Evolutionary conservation across 2,329 filamentous ascomycete genomes (phyloP), one percentile per base, ranked within the genome.

Genomic region (Scorias spongiosa): DNA sequence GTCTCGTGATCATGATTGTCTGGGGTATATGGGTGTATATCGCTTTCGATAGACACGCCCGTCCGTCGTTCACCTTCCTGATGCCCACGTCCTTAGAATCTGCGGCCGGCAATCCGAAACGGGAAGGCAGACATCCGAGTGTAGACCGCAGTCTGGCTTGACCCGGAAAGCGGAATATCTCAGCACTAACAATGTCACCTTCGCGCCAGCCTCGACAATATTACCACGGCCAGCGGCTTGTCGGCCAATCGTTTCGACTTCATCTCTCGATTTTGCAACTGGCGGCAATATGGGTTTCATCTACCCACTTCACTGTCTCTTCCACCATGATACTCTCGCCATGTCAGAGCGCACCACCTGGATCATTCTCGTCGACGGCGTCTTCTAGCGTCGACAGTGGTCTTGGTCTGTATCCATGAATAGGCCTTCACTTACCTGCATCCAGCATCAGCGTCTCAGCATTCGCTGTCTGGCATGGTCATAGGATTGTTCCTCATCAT

Each of bases 1-100:
- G 51, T 54, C 57, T 53, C 29, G 55, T 56, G 47, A 57, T 54
- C 57, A 60, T 60, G 39, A 42, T 36, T 44, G 44, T 44, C 42
- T 41, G 18, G 30, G 20, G 41, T 43, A 36, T 18, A 34, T 41
- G 26, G 26, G 30, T 15, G 39, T 9, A 40, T 39, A 41, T 29
- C 12, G 36, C 12, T 38, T 29, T 41, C 29, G 30, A 29, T 29
- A 18, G 26, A 1, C 2, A n/a, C 10, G 18, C 17, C 34, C 10
- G 18, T 18, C 34, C 17, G 34, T 17, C 17, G 34, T 37, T 8
- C 17, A 17, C 34, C 17, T n/a, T n/a, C 12, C 4, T 37, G 17
- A 37, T 37, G 34, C 34, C 17, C 12, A 37, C 34, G 12, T 37
- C 6, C 12, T n/a, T 28, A 15, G 38, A 18, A 18, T 18, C 38